Conservation (phyloP, 768 basidiomycete genomes). For the Tylopilus felleus region DNA sequence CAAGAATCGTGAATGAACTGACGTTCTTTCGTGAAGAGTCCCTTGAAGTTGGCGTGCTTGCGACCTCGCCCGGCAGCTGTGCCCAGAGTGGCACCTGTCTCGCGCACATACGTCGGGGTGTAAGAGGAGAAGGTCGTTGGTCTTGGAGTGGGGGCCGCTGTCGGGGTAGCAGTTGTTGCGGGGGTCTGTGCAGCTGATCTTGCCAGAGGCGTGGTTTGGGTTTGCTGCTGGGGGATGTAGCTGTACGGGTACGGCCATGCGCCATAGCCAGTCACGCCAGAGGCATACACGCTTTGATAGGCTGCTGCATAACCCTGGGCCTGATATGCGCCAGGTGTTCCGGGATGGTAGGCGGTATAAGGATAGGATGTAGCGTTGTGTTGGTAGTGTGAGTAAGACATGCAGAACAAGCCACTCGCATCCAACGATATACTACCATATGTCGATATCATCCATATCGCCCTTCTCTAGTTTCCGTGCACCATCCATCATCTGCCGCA, state of each 20-base stretch:
- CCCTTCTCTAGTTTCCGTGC: slow-evolving; percentile 64
- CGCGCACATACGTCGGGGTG: slow-evolving; percentile 49
- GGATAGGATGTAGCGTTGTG: slow-evolving; percentile 52
- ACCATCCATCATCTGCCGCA: slow-evolving; percentile 71
- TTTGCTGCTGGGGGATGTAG: slow-evolving; percentile 47
- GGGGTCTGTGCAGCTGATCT: slow-evolving; percentile 30
- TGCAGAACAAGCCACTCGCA: background rate
- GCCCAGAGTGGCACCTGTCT: slow-evolving; percentile 38
- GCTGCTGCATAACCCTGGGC: slow-evolving; percentile 49
- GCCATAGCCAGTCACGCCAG: slow-evolving; percentile 67
- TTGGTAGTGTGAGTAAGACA: slow-evolving; percentile 38
- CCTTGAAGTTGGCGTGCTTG: slow-evolving; percentile 68
- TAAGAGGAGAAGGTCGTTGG: slow-evolving; percentile 56
- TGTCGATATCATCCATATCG: slow-evolving; percentile 37
- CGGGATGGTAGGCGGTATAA: slow-evolving; percentile 60
- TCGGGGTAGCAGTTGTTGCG: slow-evolving; percentile 30
- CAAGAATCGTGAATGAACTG: slow-evolving; percentile 28
- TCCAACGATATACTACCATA: background rate
- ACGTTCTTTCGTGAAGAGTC: slow-evolving; percentile 81
- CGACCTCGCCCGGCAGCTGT: slow-evolving; percentile 47
- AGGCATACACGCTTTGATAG: slow-evolving; percentile 46
- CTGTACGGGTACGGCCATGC: slow-evolving; percentile 68
- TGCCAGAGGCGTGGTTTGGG: slow-evolving; percentile 25
- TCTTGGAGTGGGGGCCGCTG: slow-evolving; percentile 32
- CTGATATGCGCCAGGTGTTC: slow-evolving; percentile 43